Base-by-base conservation (phyloP, 306 rosid species). In the Gleditsia sinensis region DNA sequence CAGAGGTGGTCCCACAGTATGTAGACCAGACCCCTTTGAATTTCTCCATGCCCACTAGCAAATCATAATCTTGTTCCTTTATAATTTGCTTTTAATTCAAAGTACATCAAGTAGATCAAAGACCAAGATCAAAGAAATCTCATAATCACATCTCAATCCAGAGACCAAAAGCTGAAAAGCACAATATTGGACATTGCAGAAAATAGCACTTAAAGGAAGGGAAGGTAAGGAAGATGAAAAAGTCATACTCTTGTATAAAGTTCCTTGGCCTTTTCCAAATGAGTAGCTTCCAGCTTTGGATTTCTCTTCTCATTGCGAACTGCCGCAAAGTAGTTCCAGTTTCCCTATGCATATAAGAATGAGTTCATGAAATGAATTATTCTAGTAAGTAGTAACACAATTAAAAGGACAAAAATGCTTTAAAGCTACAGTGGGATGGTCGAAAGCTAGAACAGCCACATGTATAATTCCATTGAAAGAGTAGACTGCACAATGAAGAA, bases 281-380 rank as follows among this genome's bases (percentile, higher is more conserved):
- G 99, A 51, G 99, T 92, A 72, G 98, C 99, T 82, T 95, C 99
- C 85, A 95, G 86, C 88, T 95, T 95, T 59, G 99, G 99, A 77
- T 85, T 86, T 86, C 99, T 87, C 83, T 95, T 95, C 83, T 95
- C 99, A 78, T 95, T 95, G 43, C 98, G 99, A 82, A 95, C 87
- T 50, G 99, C 98, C 0, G 99, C 97, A 76, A 95, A 95, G 90
- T 95, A 92, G 90, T 92, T 95, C 98, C 99, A 95, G 87, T 95
- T 92, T 40, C 99, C 99, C 99, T 94, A 62, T 74, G 76, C 86
- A 80, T 77, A 49, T 62, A 72, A 77, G 72, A 82, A 61, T 30
- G 76, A 78, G 40, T 25, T 53, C 39, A 50, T 83, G 76, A 82
- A 77, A 62, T 21, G 37, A 36, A 53, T 61, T 39, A 71, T 62